These are phyloP conservation scores for Ambrosia artemisiifolia DNA, from an alignment of 129 eudicot species.

Conservation along the genomic window DNA sequence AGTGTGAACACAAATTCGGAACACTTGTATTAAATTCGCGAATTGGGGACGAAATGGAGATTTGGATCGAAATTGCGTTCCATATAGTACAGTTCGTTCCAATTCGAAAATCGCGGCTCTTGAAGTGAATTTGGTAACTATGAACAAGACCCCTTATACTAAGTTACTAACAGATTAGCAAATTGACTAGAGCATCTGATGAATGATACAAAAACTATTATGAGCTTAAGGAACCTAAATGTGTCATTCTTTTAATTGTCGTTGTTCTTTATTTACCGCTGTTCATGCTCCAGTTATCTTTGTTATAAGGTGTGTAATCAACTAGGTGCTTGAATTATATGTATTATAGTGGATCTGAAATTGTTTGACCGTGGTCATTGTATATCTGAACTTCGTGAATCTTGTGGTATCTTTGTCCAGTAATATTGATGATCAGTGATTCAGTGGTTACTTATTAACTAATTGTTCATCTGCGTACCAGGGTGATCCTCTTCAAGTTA, in stretches of 20 bases:
- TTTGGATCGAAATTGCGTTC: no score
- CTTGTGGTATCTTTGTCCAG: background rate
- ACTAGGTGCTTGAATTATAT: background rate
- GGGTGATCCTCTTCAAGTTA: slow-evolving; percentile 94
- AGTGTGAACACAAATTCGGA: no score
- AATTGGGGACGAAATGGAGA: no score
- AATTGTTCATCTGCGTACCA: slow-evolving; percentile 27
- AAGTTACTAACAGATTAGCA: background rate
- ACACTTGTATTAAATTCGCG: no score
- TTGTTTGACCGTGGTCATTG: background rate
- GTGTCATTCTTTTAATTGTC: background rate
- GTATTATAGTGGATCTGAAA: background rate
- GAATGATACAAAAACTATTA: background rate
- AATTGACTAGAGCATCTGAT: slow-evolving; percentile 3
- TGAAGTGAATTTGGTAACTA: no score
- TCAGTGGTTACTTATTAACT: background rate
- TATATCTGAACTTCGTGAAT: background rate
- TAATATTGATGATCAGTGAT: slow-evolving; percentile 1
- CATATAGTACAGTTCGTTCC: no score
- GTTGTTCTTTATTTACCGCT: background rate
- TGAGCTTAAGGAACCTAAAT: background rate
- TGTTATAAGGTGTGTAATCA: background rate
- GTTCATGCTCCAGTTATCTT: background rate
- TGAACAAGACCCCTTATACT: background rate
- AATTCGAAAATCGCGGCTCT: no score